Evolutionary conservation across 2,329 filamentous ascomycete genomes (phyloP).

Genomic region (Aspergillus oerlinghausenensis): DNA sequence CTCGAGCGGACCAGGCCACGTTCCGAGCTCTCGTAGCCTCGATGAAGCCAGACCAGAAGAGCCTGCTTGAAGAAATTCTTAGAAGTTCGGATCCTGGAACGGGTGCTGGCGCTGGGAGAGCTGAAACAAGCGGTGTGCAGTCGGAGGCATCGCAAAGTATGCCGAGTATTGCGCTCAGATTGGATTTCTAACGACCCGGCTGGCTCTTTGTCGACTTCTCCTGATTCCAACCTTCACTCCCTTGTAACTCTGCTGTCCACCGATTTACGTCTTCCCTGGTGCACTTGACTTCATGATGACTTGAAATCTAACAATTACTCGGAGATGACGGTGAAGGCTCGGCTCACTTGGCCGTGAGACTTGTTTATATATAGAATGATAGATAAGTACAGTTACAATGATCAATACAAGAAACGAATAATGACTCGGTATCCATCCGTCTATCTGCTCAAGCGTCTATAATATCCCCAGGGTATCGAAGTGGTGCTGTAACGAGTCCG

Average conservation of each 20-base stretch:
- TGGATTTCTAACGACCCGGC: constrained; percentile 65
- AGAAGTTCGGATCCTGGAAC: constrained; percentile 52
- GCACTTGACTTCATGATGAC: background rate
- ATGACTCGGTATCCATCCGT: background rate
- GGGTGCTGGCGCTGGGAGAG: constrained; percentile 27
- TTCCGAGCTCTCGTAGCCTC: constrained; percentile 71
- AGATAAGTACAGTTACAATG: background rate
- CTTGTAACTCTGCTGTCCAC: background rate
- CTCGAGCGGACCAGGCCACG: constrained; percentile 63
- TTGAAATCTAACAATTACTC: background rate
- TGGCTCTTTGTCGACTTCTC: background rate
- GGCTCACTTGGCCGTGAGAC: background rate
- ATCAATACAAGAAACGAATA: background rate
- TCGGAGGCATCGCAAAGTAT: constrained; percentile 48
- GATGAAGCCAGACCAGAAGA: constrained; percentile 66
- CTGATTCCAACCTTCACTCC: background rate
- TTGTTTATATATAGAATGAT: constrained; percentile 3
- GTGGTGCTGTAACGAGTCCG: background rate
- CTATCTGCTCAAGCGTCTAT: background rate
- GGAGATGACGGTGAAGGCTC: background rate
- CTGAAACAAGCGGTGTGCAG: constrained; percentile 38
- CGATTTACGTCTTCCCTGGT: background rate
- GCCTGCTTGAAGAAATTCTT: constrained; percentile 77
- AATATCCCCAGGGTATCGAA: background rate
- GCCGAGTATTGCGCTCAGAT: constrained; percentile 89